phyloP scores from a whole-genome alignment of 2,329 filamentous ascomycete genomes.

The Capronia epimyces region DNA sequence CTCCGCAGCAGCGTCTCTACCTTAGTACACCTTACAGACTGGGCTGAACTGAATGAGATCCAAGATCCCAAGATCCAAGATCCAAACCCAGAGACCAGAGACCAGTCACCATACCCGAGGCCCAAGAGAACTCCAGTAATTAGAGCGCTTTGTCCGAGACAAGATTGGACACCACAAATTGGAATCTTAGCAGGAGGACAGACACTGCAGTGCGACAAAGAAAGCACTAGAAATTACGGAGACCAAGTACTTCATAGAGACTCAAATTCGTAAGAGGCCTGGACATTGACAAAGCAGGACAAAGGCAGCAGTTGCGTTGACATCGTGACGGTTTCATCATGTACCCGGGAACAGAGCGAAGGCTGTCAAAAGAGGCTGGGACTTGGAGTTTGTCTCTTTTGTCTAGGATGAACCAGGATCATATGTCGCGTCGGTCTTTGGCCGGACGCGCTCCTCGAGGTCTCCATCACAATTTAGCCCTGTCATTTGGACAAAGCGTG shows the following conservation, averaged over 20 bases:
- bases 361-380: slow-evolving; percentile 1
- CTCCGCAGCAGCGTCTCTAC: not conserved
- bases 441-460: not conserved
- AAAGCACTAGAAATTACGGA: not conserved
- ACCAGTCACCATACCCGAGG: too few species aligned
- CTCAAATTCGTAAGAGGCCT: not conserved
- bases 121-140: too few species aligned
- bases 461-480: not conserved
- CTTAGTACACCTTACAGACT: too few species aligned
- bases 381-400: not conserved
- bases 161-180: not conserved
- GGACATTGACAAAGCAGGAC: not conserved
- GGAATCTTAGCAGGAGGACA: not conserved
- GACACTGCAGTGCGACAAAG: not conserved
- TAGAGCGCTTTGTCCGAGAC: not conserved
- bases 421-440: not conserved
- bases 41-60: not conserved
- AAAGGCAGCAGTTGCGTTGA: slow-evolving; percentile 4
- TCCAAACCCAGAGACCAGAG: too few species aligned
- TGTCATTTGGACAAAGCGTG: not conserved
- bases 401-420: not conserved
- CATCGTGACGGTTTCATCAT: slow-evolving; percentile 11
- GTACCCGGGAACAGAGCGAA: not conserved
- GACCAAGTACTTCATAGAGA: not conserved
- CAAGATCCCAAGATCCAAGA: not conserved